Evolutionary conservation across 768 basidiomycete species (phyloP), one percentile per base, ranked within the genome.

Genomic region (Pleurotus giganteus): DNA sequence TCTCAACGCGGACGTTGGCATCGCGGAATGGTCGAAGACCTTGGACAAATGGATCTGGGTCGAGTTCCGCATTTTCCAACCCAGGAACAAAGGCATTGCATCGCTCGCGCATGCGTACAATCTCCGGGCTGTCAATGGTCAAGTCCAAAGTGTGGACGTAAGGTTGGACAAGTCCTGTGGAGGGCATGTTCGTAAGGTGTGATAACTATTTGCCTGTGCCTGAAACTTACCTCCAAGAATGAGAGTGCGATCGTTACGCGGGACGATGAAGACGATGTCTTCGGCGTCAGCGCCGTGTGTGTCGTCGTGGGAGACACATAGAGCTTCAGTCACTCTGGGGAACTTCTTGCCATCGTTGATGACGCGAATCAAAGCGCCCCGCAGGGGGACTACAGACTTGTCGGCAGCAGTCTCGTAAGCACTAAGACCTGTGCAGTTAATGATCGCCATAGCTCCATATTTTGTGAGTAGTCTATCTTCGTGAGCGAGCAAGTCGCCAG

Each of bases 341-440:
- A 73, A 73, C 44, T 65, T 63, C 23, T 58, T 61, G 2, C 74
- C 73, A 21, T 70, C 66, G 57, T 71, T 73, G 45, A 74, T 57
- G 13, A 72, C 67, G 12, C 68, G 67, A 26, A 72, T 63, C 34
- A 71, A 66, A 6, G 69, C 72, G 3, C 74, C 74, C 6, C 73
- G 69, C 5, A 74, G 66, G 11, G 72, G 73, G 57, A 70, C 71
- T 4, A 67, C 65, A 2, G 63, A 65, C 27, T 60, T 45, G 59
- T 75, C 74, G 8, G 60, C 65, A 0, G 72, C 73, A 26, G 71
- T 65, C 26, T 68, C 62, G 15, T 59, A 55, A 13, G 66, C 63
- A 4, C 65, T 63, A 24, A 75, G 65, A 4, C 73, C 74, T 4
- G 70, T 70, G 23, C 67, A 68, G 57, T 75, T 69, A 45, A 75